A percentile compares a stretch with the other conserved stretches of the same genome.
Conservation (phyloP, 805 yeast genomes). For the Wickerhamomyces mucosus region DNA sequence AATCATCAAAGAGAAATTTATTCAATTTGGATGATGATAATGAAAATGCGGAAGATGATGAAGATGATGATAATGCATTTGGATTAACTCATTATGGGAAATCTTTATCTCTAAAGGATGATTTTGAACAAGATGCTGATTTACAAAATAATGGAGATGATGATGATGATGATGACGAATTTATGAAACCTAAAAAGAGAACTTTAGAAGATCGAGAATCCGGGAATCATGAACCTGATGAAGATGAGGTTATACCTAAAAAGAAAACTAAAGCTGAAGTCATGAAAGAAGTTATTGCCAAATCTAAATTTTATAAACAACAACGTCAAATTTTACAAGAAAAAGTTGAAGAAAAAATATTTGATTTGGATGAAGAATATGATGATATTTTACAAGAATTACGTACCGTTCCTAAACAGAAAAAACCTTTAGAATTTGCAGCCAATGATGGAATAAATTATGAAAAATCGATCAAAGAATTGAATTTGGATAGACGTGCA, state of each 20-base stretch:
- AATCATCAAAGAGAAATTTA: conserved; percentile 45
- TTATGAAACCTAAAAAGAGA: conserved; percentile 26
- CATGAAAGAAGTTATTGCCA: conserved; percentile 78
- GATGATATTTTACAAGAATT: conserved; percentile 58
- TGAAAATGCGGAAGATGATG: conserved; percentile 31
- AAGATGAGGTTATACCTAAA: conserved; percentile 41
- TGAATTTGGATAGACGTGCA: conserved; percentile 63
- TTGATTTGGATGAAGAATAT: conserved; percentile 64
- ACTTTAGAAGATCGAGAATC: conserved; percentile 14
- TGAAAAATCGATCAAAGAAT: conserved; percentile 56
- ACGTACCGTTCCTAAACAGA: conserved; percentile 19
- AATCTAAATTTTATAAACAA: conserved; percentile 67
- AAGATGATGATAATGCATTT: conserved; percentile 15
- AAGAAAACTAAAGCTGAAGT: conserved; percentile 78
- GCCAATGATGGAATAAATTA: conserved; percentile 40
- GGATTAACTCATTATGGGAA: conserved; percentile 76
- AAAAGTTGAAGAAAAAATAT: conserved; percentile 47
- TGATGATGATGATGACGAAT: conserved; percentile 27
- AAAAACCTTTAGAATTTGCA: conserved; percentile 3
- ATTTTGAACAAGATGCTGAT: conserved; percentile 38
- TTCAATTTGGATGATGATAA: conserved; percentile 72
- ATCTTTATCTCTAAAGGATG: conserved; percentile 50
- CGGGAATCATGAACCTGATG: conserved; percentile 26
- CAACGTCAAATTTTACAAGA: conserved; percentile 64
- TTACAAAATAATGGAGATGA: conserved; percentile 28